A percentile compares a stretch with the other conserved stretches of the same genome.
phyloP scores from a whole-genome alignment of 2,329 filamentous ascomycete species.

The Endocalyx cinctus region DNA sequence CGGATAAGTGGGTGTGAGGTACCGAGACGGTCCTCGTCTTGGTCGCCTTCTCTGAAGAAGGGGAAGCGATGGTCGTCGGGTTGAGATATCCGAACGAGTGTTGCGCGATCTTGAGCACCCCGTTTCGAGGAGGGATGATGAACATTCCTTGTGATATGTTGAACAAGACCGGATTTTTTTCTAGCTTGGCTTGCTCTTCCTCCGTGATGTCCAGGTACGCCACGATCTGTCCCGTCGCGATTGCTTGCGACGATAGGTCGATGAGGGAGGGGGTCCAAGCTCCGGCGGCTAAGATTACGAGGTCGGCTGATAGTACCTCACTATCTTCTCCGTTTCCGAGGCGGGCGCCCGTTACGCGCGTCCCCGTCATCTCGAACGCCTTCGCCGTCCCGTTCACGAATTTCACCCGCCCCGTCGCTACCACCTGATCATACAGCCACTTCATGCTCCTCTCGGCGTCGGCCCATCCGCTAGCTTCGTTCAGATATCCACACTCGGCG shows the following conservation, averaged over 20 bases:
- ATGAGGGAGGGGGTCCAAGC: constrained; percentile 80
- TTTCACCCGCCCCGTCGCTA: constrained; percentile 48
- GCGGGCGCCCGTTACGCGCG: constrained; percentile 52
- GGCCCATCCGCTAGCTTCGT: constrained; percentile 73
- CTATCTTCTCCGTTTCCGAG: constrained; percentile 38
- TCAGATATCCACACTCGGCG: constrained; percentile 68
- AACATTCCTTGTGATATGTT: constrained; percentile 70
- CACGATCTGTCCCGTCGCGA: constrained; percentile 77
- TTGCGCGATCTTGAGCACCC: constrained; percentile 63
- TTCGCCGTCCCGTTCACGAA: constrained; percentile 49
- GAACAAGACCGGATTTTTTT: constrained; percentile 65
- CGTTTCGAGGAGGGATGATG: constrained; percentile 62
- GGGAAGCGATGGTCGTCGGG: constrained; percentile 32
- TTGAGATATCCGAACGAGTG: constrained; percentile 67
- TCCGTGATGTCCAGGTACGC: constrained; percentile 72
- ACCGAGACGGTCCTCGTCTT: constrained; percentile 27
- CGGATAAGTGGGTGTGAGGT: constrained; percentile 45
- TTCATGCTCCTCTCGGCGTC: constrained; percentile 68
- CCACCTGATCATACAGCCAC: constrained; percentile 54
- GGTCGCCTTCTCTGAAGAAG: constrained; percentile 12
- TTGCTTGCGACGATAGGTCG: constrained; percentile 69
- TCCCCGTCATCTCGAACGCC: constrained; percentile 33
- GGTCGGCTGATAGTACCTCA: constrained; percentile 53
- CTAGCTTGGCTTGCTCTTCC: constrained; percentile 63
- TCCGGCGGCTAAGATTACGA: constrained; percentile 77